Base-by-base conservation (phyloP, 2,329 filamentous ascomycete genomes). In the Talaromyces pinophilus region DNA sequence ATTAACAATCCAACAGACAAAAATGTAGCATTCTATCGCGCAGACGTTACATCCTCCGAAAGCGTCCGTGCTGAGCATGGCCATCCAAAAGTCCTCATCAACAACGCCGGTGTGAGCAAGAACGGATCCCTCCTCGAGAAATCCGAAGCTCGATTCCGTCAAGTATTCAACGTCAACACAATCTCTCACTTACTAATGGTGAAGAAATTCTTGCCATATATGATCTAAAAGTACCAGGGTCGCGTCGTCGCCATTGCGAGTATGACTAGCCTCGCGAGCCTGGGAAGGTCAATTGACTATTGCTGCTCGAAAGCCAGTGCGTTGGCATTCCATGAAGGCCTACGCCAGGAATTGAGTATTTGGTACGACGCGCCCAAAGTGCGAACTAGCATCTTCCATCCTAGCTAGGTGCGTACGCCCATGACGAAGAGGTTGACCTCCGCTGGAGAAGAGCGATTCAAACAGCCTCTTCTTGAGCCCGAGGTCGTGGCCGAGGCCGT, bases 211-310 rank as follows among this genome's bases (percentile, higher is more conserved):
- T 15, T 61, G 15, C 59, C 59, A n/a, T 13, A 40, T 13, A 48
- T 61, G 59, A 44, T 61, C 6, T 1, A 15, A 46, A n/a, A 61
- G 10, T 22, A 61, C 19, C 25, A 61, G 8, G 59, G 59, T 2
- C 59, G 48, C 35, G n/a, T 61, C 11, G 19, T 61, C 40, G 48
- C 40, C 10, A 35, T 61, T 44, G 59, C 59, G 3, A 61, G 59
- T 17, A 10, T 46, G 22, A 5, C 19, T 11, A 61, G 59, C 28
- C 48, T 44, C 42, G 11, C 35, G 15, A 11, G 13, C 7, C 8
- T 46, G 8, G 38, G 38, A 28, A 19, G 19, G 13, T 30, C 6
- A 6, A 17, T 46, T 2, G 40, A 61, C 19, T 61, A 48, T 15
- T 40, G 22, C n/a, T 30, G 35, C 28, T 25, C 38, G 2, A 61